phyloP scores from a whole-genome alignment of 805 yeast genomes.

The Lipomyces chichibuensis region DNA sequence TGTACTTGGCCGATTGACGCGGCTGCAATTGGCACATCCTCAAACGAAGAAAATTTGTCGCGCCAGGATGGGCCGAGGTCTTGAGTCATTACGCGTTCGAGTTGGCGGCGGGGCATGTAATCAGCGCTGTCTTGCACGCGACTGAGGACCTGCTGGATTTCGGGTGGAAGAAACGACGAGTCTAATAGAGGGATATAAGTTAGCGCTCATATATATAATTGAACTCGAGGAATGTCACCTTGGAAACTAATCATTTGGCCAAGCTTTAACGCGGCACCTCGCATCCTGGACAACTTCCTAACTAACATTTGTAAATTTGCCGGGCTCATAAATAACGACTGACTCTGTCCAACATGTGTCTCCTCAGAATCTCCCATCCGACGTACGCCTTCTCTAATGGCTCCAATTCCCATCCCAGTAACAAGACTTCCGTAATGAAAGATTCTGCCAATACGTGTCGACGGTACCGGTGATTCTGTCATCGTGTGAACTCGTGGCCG shows the following conservation, averaged over 20 bases:
- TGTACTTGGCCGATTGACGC: conserved; percentile 98
- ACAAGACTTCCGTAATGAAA: conserved; percentile 93
- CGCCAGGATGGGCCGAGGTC: conserved; percentile 87
- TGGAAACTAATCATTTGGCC: conserved; percentile 98
- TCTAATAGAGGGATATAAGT: conserved; percentile 6
- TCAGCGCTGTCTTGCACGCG: conserved; percentile 93
- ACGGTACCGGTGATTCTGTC: conserved; percentile 69
- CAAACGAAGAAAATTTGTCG: conserved; percentile 68
- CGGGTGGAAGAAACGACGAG: conserved; percentile 57
- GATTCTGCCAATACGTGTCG: conserved; percentile 81
- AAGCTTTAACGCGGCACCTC: conserved; percentile 97
- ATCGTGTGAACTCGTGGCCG: conserved; percentile 9
- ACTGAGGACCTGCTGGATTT: conserved; percentile 75
- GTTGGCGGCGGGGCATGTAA: conserved; percentile 92
- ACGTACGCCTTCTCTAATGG: conserved; percentile 73
- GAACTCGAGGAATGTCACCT: conserved; percentile 27
- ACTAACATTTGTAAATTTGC: conserved; percentile 86
- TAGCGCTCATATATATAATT: neutral
- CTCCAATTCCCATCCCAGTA: conserved; percentile 86
- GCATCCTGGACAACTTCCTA: conserved; percentile 84
- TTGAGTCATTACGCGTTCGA: conserved; percentile 68
- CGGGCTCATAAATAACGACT: conserved; percentile 70
- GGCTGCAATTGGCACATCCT: conserved; percentile 91
- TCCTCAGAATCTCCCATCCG: conserved; percentile 54
- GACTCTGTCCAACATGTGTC: conserved; percentile 41